Conservation (phyloP, 805 yeast species). For the Myxozyma geophila region DNA sequence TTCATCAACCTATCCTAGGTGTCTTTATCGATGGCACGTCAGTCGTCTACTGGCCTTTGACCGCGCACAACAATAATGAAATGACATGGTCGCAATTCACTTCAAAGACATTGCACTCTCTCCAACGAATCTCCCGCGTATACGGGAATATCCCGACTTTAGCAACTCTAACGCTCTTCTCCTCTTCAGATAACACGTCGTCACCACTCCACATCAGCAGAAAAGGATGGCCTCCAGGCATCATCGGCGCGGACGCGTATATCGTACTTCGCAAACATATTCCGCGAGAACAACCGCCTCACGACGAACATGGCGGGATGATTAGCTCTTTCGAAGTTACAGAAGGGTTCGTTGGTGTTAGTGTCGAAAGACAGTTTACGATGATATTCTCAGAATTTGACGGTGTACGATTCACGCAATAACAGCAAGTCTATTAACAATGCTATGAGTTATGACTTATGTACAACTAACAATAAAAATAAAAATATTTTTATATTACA, state of each 20-base stretch:
- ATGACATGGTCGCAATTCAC: slow-evolving; percentile 3
- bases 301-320: slow-evolving; percentile 4
- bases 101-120: neutral
- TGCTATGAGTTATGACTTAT: neutral
- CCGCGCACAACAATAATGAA: neutral
- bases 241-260: slow-evolving; percentile 22
- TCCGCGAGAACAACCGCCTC: neutral
- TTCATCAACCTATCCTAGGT: slow-evolving; percentile 7
- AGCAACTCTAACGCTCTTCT: slow-evolving; percentile 2
- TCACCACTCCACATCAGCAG: neutral
- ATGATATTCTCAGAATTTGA: slow-evolving; percentile 1
- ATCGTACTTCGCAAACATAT: neutral
- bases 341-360: neutral
- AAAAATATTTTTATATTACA: neutral
- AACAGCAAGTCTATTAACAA: neutral
- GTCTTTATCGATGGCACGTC: slow-evolving; percentile 26
- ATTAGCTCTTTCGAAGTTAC: neutral
- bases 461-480: neutral
- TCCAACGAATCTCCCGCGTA: slow-evolving; percentile 4
- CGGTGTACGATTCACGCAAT: slow-evolving; percentile 13
- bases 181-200: neutral
- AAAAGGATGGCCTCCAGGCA: slow-evolving; percentile 21
- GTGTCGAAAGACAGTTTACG: neutral
- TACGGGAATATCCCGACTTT: slow-evolving; percentile 14
- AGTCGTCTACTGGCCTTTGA: slow-evolving; percentile 15